Percentiles rank a stretch among this genome's conserved stretches.
These are phyloP conservation scores for Flaveria brownii DNA, from an alignment of 129 eudicot species.

Conservation along the genomic window DNA sequence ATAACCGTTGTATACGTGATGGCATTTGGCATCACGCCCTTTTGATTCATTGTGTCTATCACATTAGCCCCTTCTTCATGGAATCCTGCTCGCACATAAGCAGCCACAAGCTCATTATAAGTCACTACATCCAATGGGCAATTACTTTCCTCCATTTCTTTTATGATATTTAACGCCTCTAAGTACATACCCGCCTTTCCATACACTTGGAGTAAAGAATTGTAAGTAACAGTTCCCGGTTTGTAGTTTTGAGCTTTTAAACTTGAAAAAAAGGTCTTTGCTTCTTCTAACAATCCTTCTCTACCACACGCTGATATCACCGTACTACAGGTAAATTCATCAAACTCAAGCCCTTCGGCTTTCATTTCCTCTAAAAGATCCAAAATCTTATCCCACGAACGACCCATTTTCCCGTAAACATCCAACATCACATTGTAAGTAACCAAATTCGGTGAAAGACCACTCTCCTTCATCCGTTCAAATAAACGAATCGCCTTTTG, in stretches of 20 bases:
- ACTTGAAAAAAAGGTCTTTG: constrained; percentile 64
- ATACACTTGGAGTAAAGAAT: constrained; percentile 81
- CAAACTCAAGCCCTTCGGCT: constrained; percentile 65
- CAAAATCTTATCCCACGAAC: constrained; percentile 74
- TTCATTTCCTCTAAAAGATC: constrained; percentile 67
- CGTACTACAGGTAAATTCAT: constrained; percentile 95
- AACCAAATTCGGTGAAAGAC: constrained; percentile 65
- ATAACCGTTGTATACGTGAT: constrained; percentile 83
- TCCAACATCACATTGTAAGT: constrained; percentile 97
- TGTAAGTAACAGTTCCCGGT: constrained; percentile 84
- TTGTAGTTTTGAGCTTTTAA: constrained; percentile 60
- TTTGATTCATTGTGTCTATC: constrained; percentile 65
- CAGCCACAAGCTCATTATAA: constrained; percentile 92
- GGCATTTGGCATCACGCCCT: constrained; percentile 83
- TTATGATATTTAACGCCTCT: constrained; percentile 73
- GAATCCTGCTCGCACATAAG: constrained; percentile 90
- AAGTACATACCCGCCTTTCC: constrained; percentile 83
- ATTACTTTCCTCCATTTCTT: constrained; percentile 83
- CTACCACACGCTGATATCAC: constrained; percentile 97
- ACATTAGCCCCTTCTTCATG: constrained; percentile 83
- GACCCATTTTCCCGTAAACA: constrained; percentile 93
- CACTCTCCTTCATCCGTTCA: constrained; percentile 54
- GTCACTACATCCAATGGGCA: constrained; percentile 81
- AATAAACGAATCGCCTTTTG: constrained; percentile 62
- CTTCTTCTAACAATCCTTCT: constrained; percentile 89